phyloP scores from a whole-genome alignment of 352 stramenopile genomes.

The Globisporangium polare region DNA sequence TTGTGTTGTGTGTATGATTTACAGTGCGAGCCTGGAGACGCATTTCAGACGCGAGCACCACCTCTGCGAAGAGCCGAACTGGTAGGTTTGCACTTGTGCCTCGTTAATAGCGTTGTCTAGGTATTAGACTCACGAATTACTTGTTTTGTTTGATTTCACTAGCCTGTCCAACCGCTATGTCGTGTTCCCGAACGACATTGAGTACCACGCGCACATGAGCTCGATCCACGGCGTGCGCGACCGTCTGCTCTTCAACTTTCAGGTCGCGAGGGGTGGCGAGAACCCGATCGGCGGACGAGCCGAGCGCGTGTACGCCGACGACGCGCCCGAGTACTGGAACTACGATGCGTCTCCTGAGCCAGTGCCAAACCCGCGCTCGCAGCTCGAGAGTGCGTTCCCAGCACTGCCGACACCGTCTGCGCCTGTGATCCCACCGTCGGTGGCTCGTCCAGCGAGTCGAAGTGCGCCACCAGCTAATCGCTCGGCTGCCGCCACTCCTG shows the following conservation, averaged over 20 bases:
- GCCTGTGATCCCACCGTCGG: constrained; percentile 38
- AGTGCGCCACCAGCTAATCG: constrained; percentile 14
- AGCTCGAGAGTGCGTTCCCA: constrained; percentile 60
- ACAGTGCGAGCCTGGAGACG: constrained; percentile 69
- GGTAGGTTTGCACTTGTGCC: constrained; percentile 30
- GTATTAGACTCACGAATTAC: no score
- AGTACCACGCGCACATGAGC: constrained; percentile 85
- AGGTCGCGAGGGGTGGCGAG: constrained; percentile 50
- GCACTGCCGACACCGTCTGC: constrained; percentile 43
- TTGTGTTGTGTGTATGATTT: constrained; percentile 14
- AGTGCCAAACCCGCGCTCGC: constrained; percentile 22
- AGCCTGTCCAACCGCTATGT: constrained; percentile 84
- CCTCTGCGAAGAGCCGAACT: constrained; percentile 80
- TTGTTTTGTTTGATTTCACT: background rate
- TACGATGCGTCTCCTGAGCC: constrained; percentile 28
- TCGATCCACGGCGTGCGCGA: constrained; percentile 70
- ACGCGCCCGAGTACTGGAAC: constrained; percentile 60
- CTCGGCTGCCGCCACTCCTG: constrained; percentile 1
- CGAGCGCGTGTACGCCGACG: constrained; percentile 22
- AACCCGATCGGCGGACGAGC: constrained; percentile 45
- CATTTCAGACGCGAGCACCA: constrained; percentile 84
- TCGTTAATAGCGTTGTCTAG: background rate
- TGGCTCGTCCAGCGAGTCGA: constrained; percentile 25
- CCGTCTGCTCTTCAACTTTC: constrained; percentile 71
- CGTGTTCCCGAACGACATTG: constrained; percentile 83